Evolutionary conservation across 495 filamentous ascomycete species (phyloP), one percentile per base, ranked within the genome.

Genomic region (Penicillium goetzii): DNA sequence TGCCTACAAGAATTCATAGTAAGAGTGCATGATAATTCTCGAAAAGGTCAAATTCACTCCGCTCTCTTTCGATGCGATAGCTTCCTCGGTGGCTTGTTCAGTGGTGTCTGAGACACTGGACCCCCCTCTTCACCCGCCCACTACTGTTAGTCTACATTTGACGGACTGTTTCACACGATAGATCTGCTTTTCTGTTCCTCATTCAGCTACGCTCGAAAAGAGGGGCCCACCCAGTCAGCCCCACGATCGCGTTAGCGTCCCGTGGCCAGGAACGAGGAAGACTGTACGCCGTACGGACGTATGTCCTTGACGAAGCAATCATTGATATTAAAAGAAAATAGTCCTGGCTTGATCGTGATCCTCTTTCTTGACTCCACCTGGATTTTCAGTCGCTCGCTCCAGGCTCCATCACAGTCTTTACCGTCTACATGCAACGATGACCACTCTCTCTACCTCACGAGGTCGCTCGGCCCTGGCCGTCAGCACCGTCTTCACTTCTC

Each of bases 401-500:
- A 40, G 58, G 30, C 43, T 19, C 23, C 11, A 49, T 40, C 45
- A 41, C 54, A 25, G 34, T 57, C 54, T 58, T 30, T 49, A 52
- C 32, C 26, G 49, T 60, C 40, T 61, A 36, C 40, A 67, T 66
- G 58, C 34, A 51, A 73, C n/a, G 15, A 78, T 78, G 76, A 55
- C 69, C 12, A 74, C 71, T 15, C 53, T 70, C 43, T 70, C 67
- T 28, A 72, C 71, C 41, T n/a, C 70, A 33, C 69, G 77, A 6
- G 74, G 73, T 54, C 72, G 56, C 56, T 52, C 65, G 54, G 72
- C 75, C 49, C 61, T 79, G 25, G 68, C 67, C 40, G 63, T 69
- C 21, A 77, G 70, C 61, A 68, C 57, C 26, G 62, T 74, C 45
- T 76, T 79, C 34, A 77, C 75, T 12, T 62, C 25, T 25, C 43